Percentiles rank a stretch among this genome's conserved stretches.
Evolutionary conservation across 1,284 basidiomycete genomes (phyloP).

Genomic region (Tilletia indica): DNA sequence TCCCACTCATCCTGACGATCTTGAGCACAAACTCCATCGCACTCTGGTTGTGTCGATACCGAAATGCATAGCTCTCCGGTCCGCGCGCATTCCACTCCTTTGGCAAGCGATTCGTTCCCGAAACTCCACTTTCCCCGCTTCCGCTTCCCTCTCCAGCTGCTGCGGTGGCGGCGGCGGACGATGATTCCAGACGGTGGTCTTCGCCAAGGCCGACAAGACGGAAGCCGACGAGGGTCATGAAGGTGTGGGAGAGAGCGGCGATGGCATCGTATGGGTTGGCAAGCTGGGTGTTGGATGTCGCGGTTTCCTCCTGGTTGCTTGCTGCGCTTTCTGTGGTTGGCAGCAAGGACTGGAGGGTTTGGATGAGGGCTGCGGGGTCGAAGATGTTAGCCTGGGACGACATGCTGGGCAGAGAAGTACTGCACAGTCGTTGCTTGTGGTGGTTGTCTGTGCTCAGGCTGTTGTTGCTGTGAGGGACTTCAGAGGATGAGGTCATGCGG

Average conservation of each 20-base stretch:
- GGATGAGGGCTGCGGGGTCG: constrained; percentile 41
- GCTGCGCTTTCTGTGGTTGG: constrained; percentile 9
- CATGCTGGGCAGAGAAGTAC: constrained; percentile 9
- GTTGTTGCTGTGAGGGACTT: no score
- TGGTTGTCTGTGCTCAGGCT: neutral
- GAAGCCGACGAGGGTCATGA: constrained; percentile 42
- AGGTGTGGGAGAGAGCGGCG: constrained; percentile 38
- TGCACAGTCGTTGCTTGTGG: neutral
- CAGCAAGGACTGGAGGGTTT: constrained; percentile 32
- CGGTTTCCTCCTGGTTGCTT: constrained; percentile 4
- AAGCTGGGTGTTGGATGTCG: constrained; percentile 15
- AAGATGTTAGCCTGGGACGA: constrained; percentile 25
- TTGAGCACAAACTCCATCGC: constrained; percentile 43
- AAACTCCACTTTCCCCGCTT: neutral
- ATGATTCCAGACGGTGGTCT: constrained; percentile 29
- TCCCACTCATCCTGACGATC: constrained; percentile 33
- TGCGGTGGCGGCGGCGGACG: neutral
- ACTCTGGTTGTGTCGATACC: constrained; percentile 47
- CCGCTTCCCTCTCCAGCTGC: neutral
- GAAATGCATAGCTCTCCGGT: constrained; percentile 37
- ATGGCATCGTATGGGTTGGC: constrained; percentile 39
- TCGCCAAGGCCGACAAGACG: constrained; percentile 44
- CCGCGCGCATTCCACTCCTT: constrained; percentile 34
- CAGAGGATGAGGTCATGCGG: no score
- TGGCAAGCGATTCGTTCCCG: constrained; percentile 26